These are phyloP conservation scores for Henckelia pumila DNA, from an alignment of 257 asterid species.

Conservation along the genomic window DNA sequence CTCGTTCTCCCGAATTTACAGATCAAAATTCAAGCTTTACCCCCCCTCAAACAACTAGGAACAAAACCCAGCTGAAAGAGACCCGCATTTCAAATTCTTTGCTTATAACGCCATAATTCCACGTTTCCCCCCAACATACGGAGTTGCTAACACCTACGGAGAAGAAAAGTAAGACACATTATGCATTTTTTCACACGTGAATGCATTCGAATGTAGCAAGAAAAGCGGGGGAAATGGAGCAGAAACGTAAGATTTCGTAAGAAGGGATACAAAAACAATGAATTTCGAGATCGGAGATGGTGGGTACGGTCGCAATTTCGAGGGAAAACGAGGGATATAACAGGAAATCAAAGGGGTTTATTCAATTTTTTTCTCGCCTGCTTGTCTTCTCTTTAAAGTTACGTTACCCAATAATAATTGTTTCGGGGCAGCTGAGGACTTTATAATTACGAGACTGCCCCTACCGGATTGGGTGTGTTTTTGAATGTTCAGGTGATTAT, in stretches of 20 bases:
- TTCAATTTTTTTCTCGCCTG: slow-evolving; percentile 7
- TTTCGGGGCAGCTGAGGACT: not conserved
- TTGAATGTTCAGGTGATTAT: not conserved
- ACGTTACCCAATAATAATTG: not conserved
- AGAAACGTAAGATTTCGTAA: slow-evolving; percentile 20
- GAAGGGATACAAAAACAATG: slow-evolving; percentile 29
- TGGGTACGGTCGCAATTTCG: slow-evolving; percentile 38
- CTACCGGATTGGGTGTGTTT: not conserved
- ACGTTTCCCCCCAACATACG: slow-evolving; percentile 13
- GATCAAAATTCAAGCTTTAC: slow-evolving; percentile 44
- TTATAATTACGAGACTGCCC: not conserved
- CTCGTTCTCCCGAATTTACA: slow-evolving; percentile 31
- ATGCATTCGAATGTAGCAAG: slow-evolving; percentile 23
- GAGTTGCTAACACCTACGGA: slow-evolving; percentile 24
- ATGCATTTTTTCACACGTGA: slow-evolving; percentile 5
- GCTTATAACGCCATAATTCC: slow-evolving; percentile 1
- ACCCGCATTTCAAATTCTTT: slow-evolving; percentile 29
- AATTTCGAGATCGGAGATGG: slow-evolving; percentile 23
- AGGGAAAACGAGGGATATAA: slow-evolving; percentile 31
- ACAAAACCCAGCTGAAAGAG: slow-evolving; percentile 42
- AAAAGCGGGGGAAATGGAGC: slow-evolving; percentile 19
- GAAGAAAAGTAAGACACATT: slow-evolving; percentile 17
- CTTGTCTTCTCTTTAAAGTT: not conserved
- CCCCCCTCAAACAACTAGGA: slow-evolving; percentile 26
- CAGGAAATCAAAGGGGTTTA: slow-evolving; percentile 1